Percentiles rank a stretch among this genome's conserved stretches.
phyloP scores from a whole-genome alignment of 2,329 filamentous ascomycete species.

The Didymella keratinophila region DNA sequence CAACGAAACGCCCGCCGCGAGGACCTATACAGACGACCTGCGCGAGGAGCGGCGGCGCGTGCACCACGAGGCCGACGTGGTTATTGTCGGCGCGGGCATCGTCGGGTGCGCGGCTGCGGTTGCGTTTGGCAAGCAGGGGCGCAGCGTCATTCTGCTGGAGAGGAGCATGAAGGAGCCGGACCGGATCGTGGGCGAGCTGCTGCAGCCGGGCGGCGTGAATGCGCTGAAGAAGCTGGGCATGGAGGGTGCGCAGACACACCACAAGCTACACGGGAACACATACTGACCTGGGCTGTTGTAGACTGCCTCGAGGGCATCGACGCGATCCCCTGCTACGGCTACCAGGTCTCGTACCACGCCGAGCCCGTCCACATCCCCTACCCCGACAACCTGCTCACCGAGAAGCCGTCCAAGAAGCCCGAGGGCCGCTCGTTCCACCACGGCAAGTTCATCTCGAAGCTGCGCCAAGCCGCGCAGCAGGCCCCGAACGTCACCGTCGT shows the following conservation, averaged over 20 bases:
- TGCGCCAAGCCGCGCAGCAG: conserved; percentile 76
- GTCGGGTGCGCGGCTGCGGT: conserved; percentile 87
- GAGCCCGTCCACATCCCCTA: conserved; percentile 80
- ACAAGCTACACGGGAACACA: no score
- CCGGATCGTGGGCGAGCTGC: conserved; percentile 91
- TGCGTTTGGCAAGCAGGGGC: conserved; percentile 84
- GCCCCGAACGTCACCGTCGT: conserved; percentile 88
- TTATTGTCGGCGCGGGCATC: conserved; percentile 90
- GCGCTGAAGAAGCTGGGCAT: conserved; percentile 84
- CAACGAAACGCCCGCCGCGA: conserved; percentile 20
- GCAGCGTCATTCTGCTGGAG: conserved; percentile 90
- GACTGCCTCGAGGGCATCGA: conserved; percentile 91
- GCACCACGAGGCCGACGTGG: conserved; percentile 77
- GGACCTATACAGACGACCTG: conserved; percentile 31
- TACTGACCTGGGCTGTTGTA: no score
- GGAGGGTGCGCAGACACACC: no score
- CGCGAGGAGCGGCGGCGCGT: conserved; percentile 58
- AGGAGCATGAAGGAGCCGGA: conserved; percentile 89
- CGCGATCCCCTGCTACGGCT: conserved; percentile 80
- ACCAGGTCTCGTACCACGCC: conserved; percentile 84
- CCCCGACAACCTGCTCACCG: conserved; percentile 63
- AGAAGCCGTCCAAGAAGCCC: conserved; percentile 54
- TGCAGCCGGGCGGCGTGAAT: conserved; percentile 89
- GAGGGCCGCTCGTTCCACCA: conserved; percentile 90
- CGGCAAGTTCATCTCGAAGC: conserved; percentile 85